A percentile compares a stretch with the other conserved stretches of the same genome.
phyloP scores from a whole-genome alignment of 148 eudicot genomes.

The Fagopyrum tataricum region DNA sequence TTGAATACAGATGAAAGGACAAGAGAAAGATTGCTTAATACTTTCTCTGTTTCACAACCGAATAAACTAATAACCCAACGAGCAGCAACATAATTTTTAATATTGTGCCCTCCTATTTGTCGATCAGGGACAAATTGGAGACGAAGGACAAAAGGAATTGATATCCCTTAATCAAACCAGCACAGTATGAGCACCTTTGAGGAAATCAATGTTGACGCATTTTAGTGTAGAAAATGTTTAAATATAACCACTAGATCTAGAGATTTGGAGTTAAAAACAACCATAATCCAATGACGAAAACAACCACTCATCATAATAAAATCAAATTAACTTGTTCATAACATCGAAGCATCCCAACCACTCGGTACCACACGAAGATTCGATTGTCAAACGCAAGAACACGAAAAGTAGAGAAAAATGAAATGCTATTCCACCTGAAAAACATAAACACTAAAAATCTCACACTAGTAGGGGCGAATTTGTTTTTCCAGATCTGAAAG shows the following conservation, averaged over 20 bases:
- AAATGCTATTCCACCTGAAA: neutral
- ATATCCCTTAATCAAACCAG: neutral
- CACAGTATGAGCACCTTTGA: neutral
- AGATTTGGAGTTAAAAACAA: neutral
- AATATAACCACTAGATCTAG: neutral
- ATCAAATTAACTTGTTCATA: neutral
- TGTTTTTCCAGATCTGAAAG: neutral
- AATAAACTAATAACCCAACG: neutral
- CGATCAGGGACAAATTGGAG: neutral
- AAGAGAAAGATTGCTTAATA: neutral
- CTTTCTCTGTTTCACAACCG: neutral
- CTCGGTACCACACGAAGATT: neutral
- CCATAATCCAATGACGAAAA: neutral
- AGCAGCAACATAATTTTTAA: neutral
- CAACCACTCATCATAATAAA: neutral
- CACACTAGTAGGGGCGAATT: neutral
- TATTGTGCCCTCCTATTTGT: neutral
- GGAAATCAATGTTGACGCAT: neutral
- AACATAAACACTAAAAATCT: neutral
- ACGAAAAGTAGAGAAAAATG: neutral
- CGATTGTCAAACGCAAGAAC: neutral
- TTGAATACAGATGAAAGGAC: neutral
- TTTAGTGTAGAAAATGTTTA: neutral
- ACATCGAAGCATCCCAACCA: neutral
- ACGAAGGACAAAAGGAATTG: neutral